A percentile compares a stretch with the other conserved stretches of the same genome.
phyloP scores from a whole-genome alignment of 768 basidiomycete genomes.

The Russula virescens region DNA sequence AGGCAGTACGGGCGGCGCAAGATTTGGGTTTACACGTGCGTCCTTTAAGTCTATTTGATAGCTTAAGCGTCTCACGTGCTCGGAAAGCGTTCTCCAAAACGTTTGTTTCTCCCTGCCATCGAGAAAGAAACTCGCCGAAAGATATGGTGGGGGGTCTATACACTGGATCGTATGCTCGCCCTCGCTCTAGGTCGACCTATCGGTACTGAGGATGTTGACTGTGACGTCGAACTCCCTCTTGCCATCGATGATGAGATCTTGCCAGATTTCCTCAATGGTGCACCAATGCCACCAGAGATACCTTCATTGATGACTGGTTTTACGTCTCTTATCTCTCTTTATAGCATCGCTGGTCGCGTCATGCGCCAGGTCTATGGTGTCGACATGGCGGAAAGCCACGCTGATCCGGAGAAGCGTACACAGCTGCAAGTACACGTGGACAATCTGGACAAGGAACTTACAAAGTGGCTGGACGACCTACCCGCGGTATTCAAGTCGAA shows the following conservation, averaged over 20 bases:
- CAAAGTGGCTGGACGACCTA: conserved; percentile 78
- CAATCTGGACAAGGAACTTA: conserved; percentile 66
- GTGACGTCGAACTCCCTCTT: conserved; percentile 81
- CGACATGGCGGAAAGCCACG: conserved; percentile 59
- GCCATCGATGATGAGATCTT: conserved; percentile 79
- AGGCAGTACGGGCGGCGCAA: conserved; percentile 84
- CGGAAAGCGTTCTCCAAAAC: conserved; percentile 71
- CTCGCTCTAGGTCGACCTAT: conserved; percentile 84
- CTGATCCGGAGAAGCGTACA: conserved; percentile 66
- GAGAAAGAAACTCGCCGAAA: conserved; percentile 88
- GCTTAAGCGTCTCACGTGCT: conserved; percentile 23
- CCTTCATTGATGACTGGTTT: conserved; percentile 79
- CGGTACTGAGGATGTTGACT: conserved; percentile 84
- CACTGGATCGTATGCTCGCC: conserved; percentile 87
- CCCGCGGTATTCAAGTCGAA: conserved; percentile 70
- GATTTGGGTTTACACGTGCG: conserved; percentile 90
- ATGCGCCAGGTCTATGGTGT: conserved; percentile 78
- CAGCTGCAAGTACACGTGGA: conserved; percentile 80
- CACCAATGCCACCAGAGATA: conserved; percentile 46
- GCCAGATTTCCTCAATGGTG: conserved; percentile 65
- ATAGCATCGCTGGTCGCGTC: conserved; percentile 80
- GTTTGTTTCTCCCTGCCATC: conserved; percentile 59
- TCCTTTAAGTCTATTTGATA: conserved; percentile 15
- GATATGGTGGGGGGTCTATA: conserved; percentile 94
- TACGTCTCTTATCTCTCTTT: conserved; percentile 67